Conservation (phyloP, 148 eudicot genomes). For the Cornus controversa region DNA sequence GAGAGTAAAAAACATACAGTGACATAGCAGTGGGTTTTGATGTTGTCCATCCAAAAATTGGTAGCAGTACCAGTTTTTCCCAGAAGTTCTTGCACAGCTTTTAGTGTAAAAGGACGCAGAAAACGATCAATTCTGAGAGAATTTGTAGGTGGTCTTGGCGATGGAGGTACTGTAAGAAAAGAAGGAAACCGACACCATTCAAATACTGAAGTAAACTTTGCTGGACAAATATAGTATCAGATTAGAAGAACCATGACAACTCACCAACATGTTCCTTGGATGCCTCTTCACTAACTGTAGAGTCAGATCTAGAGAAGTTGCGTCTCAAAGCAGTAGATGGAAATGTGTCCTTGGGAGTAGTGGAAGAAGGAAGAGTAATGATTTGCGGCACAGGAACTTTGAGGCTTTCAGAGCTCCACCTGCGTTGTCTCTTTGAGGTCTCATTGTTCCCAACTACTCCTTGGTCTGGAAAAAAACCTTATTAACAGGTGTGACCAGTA, state of each 20-base stretch:
- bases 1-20: constrained; percentile 44
- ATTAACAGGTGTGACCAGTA: not conserved
- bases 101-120: constrained; percentile 90
- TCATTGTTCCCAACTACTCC: constrained; percentile 52
- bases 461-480: constrained; percentile 39
- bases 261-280: constrained; percentile 84
- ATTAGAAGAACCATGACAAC: constrained; percentile 14
- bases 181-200: constrained; percentile 6
- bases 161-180: constrained; percentile 64
- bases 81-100: constrained; percentile 94
- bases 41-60: constrained; percentile 97
- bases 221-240: not conserved
- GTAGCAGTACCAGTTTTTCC: constrained; percentile 71
- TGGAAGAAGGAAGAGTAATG: constrained; percentile 24
- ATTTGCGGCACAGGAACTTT: constrained; percentile 42
- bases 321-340: constrained; percentile 38
- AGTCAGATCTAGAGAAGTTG: constrained; percentile 48
- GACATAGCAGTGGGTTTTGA: constrained; percentile 94
- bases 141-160: constrained; percentile 61
- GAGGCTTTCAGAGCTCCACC: constrained; percentile 63
- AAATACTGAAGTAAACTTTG: not conserved
- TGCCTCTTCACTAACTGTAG: constrained; percentile 40
- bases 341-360: constrained; percentile 31
- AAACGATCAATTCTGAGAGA: constrained; percentile 86
- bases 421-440: constrained; percentile 68